Percentiles rank a stretch among this genome's conserved stretches.
phyloP scores from a whole-genome alignment of 371 early-diverging fungal genomes.

The Rhizopus arrhizus region DNA sequence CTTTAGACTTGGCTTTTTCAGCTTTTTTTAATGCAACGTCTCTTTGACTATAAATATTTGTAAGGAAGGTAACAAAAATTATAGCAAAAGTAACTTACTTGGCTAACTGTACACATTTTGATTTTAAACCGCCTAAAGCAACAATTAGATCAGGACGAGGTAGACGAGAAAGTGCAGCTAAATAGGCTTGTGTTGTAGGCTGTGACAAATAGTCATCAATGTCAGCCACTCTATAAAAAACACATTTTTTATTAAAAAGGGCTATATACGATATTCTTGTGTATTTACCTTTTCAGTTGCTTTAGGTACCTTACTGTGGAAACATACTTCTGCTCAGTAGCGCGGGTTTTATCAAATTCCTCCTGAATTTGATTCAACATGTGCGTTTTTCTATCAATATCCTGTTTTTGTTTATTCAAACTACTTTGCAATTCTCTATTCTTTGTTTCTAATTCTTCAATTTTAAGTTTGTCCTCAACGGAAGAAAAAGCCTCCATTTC shows the following conservation, averaged over 20 bases:
- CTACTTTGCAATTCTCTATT: background rate
- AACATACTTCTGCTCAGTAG: background rate
- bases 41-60: background rate
- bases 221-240: conserved; percentile 17
- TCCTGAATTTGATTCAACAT: background rate
- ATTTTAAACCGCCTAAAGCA: background rate
- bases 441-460: background rate
- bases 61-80: background rate
- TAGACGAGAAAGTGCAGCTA: background rate
- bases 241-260: background rate
- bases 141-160: background rate
- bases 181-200: background rate
- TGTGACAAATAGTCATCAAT: conserved; percentile 9
- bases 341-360: background rate
- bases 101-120: background rate
- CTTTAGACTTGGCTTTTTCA: background rate
- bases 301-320: background rate
- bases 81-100: background rate
- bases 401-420: background rate
- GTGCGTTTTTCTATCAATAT: background rate
- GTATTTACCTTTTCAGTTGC: conserved; percentile 1
- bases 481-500: background rate
- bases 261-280: background rate
- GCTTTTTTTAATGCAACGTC: background rate
- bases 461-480: background rate